Percentiles rank a stretch among this genome's conserved stretches.
Conservation (phyloP, 768 basidiomycete genomes). For the Fomitopsis serialis region DNA sequence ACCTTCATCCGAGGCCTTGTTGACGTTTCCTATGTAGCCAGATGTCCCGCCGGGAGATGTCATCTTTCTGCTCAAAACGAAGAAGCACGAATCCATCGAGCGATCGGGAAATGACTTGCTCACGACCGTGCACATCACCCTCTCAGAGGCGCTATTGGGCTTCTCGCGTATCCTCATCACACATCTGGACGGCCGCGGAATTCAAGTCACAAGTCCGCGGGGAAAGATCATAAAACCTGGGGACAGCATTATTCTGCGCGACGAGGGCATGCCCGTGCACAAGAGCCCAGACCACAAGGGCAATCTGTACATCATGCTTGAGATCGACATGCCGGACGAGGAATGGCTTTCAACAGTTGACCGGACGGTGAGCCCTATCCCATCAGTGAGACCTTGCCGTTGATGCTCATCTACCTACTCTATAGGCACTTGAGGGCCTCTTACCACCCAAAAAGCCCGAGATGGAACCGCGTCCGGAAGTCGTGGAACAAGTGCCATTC, state of each 20-base stretch:
- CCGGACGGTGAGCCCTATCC: slow-evolving; percentile 38
- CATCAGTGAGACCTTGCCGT: not conserved
- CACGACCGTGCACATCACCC: slow-evolving; percentile 75
- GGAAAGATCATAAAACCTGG: slow-evolving; percentile 73
- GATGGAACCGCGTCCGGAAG: slow-evolving; percentile 63
- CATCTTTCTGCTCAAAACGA: slow-evolving; percentile 68
- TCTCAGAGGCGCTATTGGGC: slow-evolving; percentile 94
- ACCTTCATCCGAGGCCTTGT: not conserved
- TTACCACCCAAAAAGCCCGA: slow-evolving; percentile 74
- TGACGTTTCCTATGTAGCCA: slow-evolving; percentile 44
- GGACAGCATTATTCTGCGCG: slow-evolving; percentile 67
- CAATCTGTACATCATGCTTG: slow-evolving; percentile 76
- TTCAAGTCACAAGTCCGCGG: slow-evolving; percentile 68
- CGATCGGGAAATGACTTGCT: slow-evolving; percentile 79
- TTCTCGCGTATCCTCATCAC: slow-evolving; percentile 87
- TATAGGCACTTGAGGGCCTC: slow-evolving; percentile 55
- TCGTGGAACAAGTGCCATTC: slow-evolving; percentile 65
- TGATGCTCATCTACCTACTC: slow-evolving; percentile 2
- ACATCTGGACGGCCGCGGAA: slow-evolving; percentile 91
- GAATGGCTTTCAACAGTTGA: slow-evolving; percentile 73
- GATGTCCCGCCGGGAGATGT: slow-evolving; percentile 87
- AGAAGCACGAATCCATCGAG: slow-evolving; percentile 75
- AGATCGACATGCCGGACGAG: slow-evolving; percentile 83
- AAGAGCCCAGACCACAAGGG: slow-evolving; percentile 65
- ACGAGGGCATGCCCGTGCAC: slow-evolving; percentile 87